Conservation (phyloP, 345 rosid species). For the Erucastrum elatum region DNA sequence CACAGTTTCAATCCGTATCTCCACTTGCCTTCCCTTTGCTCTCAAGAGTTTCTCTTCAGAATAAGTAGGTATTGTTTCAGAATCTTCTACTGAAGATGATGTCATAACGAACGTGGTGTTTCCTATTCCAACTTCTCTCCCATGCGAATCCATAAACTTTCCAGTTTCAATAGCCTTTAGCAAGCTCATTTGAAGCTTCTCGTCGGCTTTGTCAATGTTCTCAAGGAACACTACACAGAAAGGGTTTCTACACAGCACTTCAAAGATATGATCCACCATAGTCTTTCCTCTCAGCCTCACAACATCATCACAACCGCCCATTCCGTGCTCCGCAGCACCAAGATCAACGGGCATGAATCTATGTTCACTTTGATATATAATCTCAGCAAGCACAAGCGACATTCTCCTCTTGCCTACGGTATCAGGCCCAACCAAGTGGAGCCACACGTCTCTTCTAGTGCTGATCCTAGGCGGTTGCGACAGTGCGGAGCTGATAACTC, state of each 20-base stretch:
- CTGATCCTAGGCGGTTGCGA: slow-evolving; percentile 23
- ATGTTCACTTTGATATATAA: slow-evolving; percentile 49
- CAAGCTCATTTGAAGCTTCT: slow-evolving; percentile 48
- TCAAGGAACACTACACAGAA: slow-evolving; percentile 66
- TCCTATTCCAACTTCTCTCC: slow-evolving; percentile 60
- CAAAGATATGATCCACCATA: slow-evolving; percentile 60
- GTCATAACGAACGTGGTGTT: slow-evolving; percentile 61
- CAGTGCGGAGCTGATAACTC: slow-evolving; percentile 46
- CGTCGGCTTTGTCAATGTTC: slow-evolving; percentile 70
- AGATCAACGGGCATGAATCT: slow-evolving; percentile 61
- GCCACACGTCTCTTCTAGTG: slow-evolving; percentile 64
- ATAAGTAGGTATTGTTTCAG: slow-evolving; percentile 20
- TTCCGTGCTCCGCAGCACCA: slow-evolving; percentile 37
- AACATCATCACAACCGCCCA: slow-evolving; percentile 28
- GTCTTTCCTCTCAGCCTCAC: slow-evolving; percentile 62
- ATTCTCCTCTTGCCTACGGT: slow-evolving; percentile 52
- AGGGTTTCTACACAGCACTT: slow-evolving; percentile 61
- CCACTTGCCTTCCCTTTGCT: slow-evolving; percentile 51
- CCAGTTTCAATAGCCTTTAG: slow-evolving; percentile 57
- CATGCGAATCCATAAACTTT: slow-evolving; percentile 62
- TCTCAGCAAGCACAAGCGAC: slow-evolving; percentile 61
- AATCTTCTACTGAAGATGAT: slow-evolving; percentile 36
- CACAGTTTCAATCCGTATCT: slow-evolving; percentile 47
- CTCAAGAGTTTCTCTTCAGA: slow-evolving; percentile 55
- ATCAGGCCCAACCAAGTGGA: slow-evolving; percentile 65